Percentiles rank a stretch among this genome's conserved stretches.
These are phyloP conservation scores for Gracilaria domingensis DNA, from an alignment of 23 red algal genomes.

Conservation along the genomic window DNA sequence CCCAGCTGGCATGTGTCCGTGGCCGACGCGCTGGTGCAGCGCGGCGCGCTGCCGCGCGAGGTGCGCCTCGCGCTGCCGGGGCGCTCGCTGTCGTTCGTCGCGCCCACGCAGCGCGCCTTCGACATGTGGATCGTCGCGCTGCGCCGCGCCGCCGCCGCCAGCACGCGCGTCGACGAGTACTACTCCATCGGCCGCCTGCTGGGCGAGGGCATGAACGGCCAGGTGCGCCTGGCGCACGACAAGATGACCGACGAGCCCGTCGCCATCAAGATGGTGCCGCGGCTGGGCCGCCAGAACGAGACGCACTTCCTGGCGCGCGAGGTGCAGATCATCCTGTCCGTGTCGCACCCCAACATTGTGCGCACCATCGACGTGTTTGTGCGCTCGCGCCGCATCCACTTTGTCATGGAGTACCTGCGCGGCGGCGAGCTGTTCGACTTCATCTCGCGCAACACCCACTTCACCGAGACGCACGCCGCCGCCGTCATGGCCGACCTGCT, in stretches of 20 bases:
- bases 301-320: conserved; percentile 78
- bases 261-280: conserved; percentile 89
- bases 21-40: conserved; percentile 42
- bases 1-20: conserved; percentile 57
- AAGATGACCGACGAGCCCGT: conserved; percentile 81
- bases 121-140: conserved; percentile 60
- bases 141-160: conserved; percentile 2
- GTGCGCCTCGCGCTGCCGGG: conserved; percentile 26
- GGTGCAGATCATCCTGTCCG: conserved; percentile 72
- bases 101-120: conserved; percentile 23
- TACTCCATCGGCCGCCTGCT: conserved; percentile 82
- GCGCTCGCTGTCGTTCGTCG: conserved; percentile 50
- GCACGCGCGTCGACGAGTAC: conserved; percentile 62
- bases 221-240: conserved; percentile 82
- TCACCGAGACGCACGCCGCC: conserved; percentile 72
- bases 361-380: conserved; percentile 79
- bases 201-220: conserved; percentile 86
- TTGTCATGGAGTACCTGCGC: conserved; percentile 90
- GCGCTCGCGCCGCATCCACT: conserved; percentile 52
- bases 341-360: conserved; percentile 82
- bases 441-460: conserved; percentile 64
- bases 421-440: conserved; percentile 82
- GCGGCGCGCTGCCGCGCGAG: conserved; percentile 46
- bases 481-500: conserved; percentile 86
- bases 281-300: conserved; percentile 63